These are phyloP conservation scores for Fusarium nematophilum DNA, from an alignment of 2,329 filamentous ascomycete species.

Conservation along the genomic window DNA sequence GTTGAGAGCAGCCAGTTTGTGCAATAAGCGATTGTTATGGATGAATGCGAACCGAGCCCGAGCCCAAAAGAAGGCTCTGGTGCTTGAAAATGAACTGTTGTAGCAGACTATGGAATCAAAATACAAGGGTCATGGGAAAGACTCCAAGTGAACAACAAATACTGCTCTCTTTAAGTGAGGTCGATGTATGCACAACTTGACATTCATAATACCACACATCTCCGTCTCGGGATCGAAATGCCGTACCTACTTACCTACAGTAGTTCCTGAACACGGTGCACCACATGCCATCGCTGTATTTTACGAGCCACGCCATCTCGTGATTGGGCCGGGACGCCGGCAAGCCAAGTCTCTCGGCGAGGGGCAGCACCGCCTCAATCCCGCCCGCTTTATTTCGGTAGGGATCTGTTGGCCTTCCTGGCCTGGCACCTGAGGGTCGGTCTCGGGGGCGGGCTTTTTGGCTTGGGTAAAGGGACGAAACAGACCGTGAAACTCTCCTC, in stretches of 20 bases:
- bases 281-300: neutral
- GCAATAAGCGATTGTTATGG: slow-evolving; percentile 33
- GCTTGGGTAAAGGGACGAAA: neutral
- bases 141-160: slow-evolving; percentile 1
- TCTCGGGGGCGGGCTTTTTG: too few species aligned
- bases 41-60: slow-evolving; percentile 15
- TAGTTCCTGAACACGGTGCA: slow-evolving; percentile 21
- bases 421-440: too few species aligned
- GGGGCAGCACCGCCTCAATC: slow-evolving; percentile 42
- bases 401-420: slow-evolving; percentile 5
- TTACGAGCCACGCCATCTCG: slow-evolving; percentile 14
- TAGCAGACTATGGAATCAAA: slow-evolving; percentile 13
- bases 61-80: slow-evolving; percentile 29
- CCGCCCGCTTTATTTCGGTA: slow-evolving; percentile 35
- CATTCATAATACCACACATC: too few species aligned
- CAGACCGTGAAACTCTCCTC: slow-evolving; percentile 20
- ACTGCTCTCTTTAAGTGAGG: neutral
- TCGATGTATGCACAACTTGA: neutral
- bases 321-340: slow-evolving; percentile 35
- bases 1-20: slow-evolving; percentile 71
- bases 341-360: slow-evolving; percentile 16
- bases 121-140: slow-evolving; percentile 14
- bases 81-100: slow-evolving; percentile 13
- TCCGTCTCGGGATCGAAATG: neutral
- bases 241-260: slow-evolving; percentile 10